Evolutionary conservation across 1,284 basidiomycete genomes (phyloP), one percentile per base, ranked within the genome.

Genomic region (Tremellales sp.): DNA sequence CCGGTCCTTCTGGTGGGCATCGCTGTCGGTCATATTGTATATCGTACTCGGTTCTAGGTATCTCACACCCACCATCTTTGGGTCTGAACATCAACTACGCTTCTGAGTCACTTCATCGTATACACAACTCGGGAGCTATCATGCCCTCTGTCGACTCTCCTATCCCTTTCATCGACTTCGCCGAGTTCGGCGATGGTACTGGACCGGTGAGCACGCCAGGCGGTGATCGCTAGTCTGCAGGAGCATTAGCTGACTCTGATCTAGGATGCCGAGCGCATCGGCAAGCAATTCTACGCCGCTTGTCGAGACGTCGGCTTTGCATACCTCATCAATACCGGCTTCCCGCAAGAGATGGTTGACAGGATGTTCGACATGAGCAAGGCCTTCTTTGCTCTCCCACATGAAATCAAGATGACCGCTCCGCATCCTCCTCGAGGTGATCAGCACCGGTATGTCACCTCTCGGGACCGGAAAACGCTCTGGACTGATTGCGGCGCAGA

Each of bases 391-490:
- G 72, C 72, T 1, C 74, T 77, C 4, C 77, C 82, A 0, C 54
- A 73, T 46, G 79, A 81, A 31, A 65, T 68, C 25, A 84, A 84
- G 61, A 70, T 76, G 63, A 74, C 80, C 5, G 81, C 81, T 0
- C 81, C 81, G 19, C 81, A 83, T 58, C 81, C 81, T 5, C 68
- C 75, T 2, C 78, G 77, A 11, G 82, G 81, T 2, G 57, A 57
- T 35, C 53, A 61, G 13, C 59, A 63, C 46, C 51, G 61, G 61
- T 63, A 25, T 33, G 59, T 51, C n/a, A 1, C 15, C 29, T 19
- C 33, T 15, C 5, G 33, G 19, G 19, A 36, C 19, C 5, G 6
- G 19, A 15, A 17, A 36, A 4, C n/a, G 15, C 5, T 40, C n/a
- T 7, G 39, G 4, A 13, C 2, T 31, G 43, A 40, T 21, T 80